Conservation (phyloP, 2,329 filamentous ascomycete species). For the Trichoderma sp. region DNA sequence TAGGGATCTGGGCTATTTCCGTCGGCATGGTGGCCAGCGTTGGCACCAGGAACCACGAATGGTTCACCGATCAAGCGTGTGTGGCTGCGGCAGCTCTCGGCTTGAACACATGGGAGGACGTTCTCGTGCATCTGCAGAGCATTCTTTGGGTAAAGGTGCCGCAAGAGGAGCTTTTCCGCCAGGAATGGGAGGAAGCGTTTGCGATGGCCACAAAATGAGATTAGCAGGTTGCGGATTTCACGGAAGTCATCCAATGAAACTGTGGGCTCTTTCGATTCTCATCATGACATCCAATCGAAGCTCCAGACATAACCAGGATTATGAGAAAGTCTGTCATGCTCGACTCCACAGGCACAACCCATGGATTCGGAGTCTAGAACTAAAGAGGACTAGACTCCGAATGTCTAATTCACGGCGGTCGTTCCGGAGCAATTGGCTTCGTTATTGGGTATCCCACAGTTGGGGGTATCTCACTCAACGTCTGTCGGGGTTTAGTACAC, state of each 20-base stretch:
- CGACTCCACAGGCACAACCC: neutral
- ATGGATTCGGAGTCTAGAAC: constrained; percentile 10
- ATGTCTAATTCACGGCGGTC: neutral
- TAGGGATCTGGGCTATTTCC: neutral
- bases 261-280: neutral
- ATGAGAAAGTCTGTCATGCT: neutral
- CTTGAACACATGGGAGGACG: neutral
- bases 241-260: neutral
- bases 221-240: neutral
- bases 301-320: neutral
- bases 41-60: neutral
- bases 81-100: neutral
- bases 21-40: constrained; percentile 1
- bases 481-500: constrained; percentile 1
- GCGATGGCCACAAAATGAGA: neutral
- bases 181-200: neutral
- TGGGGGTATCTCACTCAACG: neutral
- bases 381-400: constrained; percentile 15
- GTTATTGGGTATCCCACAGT: neutral
- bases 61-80: neutral
- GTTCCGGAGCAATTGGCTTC: constrained; percentile 1
- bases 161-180: constrained; percentile 8
- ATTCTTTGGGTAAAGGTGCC: constrained; percentile 3
- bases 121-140: neutral
- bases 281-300: constrained; percentile 2